A percentile compares a stretch with the other conserved stretches of the same genome.
Conservation (phyloP, 805 yeast genomes). For the Starmerella apicola region DNA sequence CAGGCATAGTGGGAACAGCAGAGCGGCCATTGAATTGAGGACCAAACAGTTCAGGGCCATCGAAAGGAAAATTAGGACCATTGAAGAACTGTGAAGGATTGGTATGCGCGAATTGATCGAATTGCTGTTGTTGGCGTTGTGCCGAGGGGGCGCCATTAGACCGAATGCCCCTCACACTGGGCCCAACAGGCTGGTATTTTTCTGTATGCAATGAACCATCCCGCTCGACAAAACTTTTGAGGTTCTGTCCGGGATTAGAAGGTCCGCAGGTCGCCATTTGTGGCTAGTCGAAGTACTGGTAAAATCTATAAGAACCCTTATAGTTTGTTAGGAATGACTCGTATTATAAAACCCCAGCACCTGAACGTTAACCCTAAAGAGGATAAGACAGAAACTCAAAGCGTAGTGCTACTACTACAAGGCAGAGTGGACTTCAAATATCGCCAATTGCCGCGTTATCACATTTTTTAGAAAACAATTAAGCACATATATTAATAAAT, state of each 20-base stretch:
- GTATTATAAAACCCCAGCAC: no score
- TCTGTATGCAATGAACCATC: conserved; percentile 16
- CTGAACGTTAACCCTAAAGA: no score
- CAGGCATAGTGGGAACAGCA: background rate
- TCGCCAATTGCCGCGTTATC: no score
- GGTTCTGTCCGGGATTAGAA: conserved; percentile 10
- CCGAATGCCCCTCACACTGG: background rate
- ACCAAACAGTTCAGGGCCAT: background rate
- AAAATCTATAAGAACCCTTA: no score
- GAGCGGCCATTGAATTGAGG: conserved; percentile 1
- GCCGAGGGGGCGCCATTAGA: background rate
- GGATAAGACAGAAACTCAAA: no score
- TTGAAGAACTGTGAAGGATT: background rate
- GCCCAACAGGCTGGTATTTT: background rate
- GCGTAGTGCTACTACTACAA: no score
- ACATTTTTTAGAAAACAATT: no score
- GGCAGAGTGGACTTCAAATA: no score
- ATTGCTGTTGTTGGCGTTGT: background rate
- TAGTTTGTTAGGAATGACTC: no score
- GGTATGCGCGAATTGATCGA: background rate
- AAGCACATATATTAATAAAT: no score
- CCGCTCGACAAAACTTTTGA: conserved; percentile 9
- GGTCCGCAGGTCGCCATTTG: conserved; percentile 19
- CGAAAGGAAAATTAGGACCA: background rate
- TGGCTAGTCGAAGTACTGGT: background rate